A percentile compares a stretch with the other conserved stretches of the same genome.
phyloP scores from a whole-genome alignment of 2,329 filamentous ascomycete species.

The Colletotrichum eleusines region DNA sequence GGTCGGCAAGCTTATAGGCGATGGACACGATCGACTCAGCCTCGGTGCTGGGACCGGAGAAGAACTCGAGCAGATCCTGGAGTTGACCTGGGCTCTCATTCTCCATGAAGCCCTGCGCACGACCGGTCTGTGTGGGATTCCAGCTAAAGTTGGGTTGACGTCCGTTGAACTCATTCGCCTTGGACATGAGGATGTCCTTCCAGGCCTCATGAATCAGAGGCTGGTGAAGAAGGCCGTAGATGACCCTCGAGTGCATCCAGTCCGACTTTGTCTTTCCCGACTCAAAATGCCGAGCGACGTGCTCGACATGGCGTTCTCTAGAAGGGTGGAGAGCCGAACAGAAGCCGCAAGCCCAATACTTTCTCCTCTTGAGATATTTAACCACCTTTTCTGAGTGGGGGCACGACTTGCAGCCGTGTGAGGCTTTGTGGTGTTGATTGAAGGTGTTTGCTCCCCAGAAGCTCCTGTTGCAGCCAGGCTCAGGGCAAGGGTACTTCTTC shows the following conservation, averaged over 20 bases:
- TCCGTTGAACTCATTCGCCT: constrained; percentile 66
- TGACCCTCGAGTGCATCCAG: constrained; percentile 77
- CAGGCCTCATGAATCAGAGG: constrained; percentile 71
- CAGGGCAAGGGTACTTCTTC: constrained; percentile 75
- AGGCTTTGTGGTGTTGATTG: constrained; percentile 75
- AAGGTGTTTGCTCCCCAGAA: constrained; percentile 78
- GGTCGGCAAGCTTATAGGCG: constrained; percentile 68
- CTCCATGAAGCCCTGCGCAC: constrained; percentile 69
- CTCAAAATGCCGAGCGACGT: constrained; percentile 77
- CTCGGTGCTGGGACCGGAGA: constrained; percentile 68
- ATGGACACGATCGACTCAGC: constrained; percentile 68
- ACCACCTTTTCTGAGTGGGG: constrained; percentile 75
- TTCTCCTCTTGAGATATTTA: constrained; percentile 72
- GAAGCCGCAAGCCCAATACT: constrained; percentile 77
- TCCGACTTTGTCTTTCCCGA: constrained; percentile 71
- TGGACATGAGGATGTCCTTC: constrained; percentile 66
- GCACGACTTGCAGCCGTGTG: constrained; percentile 73
- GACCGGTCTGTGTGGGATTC: constrained; percentile 67
- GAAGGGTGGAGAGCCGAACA: constrained; percentile 73
- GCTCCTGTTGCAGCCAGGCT: constrained; percentile 72
- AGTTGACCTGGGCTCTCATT: constrained; percentile 73
- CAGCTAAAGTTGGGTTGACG: constrained; percentile 72
- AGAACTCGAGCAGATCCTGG: constrained; percentile 75
- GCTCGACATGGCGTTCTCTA: constrained; percentile 75
- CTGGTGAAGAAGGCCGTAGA: constrained; percentile 76